Evolutionary conservation across 2,329 filamentous ascomycete species (phyloP).

Genomic region (Macrophomina pseudophaseolina): DNA sequence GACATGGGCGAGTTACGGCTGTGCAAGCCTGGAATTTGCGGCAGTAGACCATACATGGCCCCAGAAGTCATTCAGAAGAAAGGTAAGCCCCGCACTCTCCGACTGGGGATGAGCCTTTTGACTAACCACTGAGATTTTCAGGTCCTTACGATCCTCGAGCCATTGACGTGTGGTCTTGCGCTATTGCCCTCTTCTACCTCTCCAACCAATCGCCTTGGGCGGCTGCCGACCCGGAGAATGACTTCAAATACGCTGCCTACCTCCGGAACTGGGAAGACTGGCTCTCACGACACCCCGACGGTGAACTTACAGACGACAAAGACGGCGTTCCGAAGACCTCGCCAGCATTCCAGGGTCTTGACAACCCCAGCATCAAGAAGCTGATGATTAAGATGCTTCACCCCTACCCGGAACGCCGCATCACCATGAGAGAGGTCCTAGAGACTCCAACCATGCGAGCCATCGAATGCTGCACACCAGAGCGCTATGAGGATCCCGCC

Average conservation of each 20-base stretch:
- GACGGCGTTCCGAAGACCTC: slow-evolving; percentile 68
- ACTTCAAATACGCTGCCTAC: slow-evolving; percentile 67
- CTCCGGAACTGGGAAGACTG: slow-evolving; percentile 72
- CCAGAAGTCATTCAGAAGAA: slow-evolving; percentile 80
- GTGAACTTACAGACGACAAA: not conserved
- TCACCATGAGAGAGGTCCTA: slow-evolving; percentile 71
- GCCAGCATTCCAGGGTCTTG: slow-evolving; percentile 68
- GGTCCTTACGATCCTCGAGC: slow-evolving; percentile 73
- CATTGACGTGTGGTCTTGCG: slow-evolving; percentile 85
- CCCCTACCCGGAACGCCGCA: slow-evolving; percentile 73
- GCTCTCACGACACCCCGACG: slow-evolving; percentile 60
- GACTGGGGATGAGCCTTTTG: slow-evolving; percentile 38
- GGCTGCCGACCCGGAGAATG: slow-evolving; percentile 60
- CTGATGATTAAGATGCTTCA: slow-evolving; percentile 83
- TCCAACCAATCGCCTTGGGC: slow-evolving; percentile 79
- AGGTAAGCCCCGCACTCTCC: slow-evolving; percentile 4
- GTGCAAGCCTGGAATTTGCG: slow-evolving; percentile 80
- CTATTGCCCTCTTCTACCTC: slow-evolving; percentile 82
- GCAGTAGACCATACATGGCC: slow-evolving; percentile 84
- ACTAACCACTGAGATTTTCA: slow-evolving; percentile 29
- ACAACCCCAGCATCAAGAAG: slow-evolving; percentile 70
- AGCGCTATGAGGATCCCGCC: slow-evolving; percentile 70
- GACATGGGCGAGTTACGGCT: slow-evolving; percentile 73
- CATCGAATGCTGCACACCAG: slow-evolving; percentile 79
- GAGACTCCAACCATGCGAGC: slow-evolving; percentile 74